Conservation (phyloP, 2,329 filamentous ascomycete species). For the Pseudogymnoascus sp. region DNA sequence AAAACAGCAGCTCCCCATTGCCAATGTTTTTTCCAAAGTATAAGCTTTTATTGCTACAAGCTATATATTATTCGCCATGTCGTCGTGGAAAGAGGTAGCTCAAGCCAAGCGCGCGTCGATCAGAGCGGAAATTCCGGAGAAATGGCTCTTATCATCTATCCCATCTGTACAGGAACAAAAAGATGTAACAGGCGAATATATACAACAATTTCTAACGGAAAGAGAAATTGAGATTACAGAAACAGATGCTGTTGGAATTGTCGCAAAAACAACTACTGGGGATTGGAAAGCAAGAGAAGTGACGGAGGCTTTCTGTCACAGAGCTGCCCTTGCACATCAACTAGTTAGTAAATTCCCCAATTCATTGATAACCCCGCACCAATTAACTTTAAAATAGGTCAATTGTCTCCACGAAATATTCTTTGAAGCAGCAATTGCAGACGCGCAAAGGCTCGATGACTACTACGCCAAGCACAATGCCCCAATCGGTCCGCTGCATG, state of each 20-base stretch:
- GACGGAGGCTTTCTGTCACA: conserved; percentile 43
- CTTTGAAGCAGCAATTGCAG: conserved; percentile 42
- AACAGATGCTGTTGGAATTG: conserved; percentile 47
- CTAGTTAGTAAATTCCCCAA: conserved; percentile 47
- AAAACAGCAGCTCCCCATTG: not conserved
- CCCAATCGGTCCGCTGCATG: conserved; percentile 35
- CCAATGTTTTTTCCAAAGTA: not conserved
- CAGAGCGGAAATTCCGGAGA: conserved; percentile 43
- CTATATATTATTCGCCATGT: conserved; percentile 12
- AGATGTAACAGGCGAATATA: conserved; percentile 47
- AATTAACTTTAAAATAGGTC: conserved; percentile 39
- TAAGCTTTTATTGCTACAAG: not conserved
- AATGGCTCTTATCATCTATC: conserved; percentile 43
- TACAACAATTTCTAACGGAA: conserved; percentile 44
- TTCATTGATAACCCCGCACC: not conserved
- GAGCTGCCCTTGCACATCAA: conserved; percentile 46
- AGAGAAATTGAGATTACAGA: conserved; percentile 53
- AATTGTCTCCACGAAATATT: conserved; percentile 52
- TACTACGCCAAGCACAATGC: conserved; percentile 34
- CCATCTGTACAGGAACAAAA: conserved; percentile 42
- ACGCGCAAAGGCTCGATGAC: conserved; percentile 43
- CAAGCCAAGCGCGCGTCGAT: conserved; percentile 46
- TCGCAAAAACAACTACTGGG: conserved; percentile 43
- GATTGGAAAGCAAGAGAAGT: conserved; percentile 48
- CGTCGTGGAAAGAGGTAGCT: conserved; percentile 41